These are phyloP conservation scores for Fusarium floridanum DNA, from an alignment of 2,329 filamentous ascomycete genomes.

Conservation along the genomic window DNA sequence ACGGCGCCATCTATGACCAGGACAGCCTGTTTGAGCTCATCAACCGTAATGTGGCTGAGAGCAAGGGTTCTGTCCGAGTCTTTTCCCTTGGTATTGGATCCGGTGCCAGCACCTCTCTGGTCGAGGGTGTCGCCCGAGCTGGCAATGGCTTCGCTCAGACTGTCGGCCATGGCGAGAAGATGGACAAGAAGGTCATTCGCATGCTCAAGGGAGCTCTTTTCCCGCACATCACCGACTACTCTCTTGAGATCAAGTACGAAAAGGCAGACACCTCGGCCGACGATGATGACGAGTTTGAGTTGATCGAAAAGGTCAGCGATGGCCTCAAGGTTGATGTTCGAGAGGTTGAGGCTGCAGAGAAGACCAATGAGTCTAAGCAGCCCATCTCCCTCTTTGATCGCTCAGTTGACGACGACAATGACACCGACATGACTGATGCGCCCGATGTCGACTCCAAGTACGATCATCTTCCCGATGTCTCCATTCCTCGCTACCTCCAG, in stretches of 20 bases:
- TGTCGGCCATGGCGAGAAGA: conserved; percentile 72
- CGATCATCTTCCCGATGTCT: conserved; percentile 65
- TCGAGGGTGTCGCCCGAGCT: conserved; percentile 66
- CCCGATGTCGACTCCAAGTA: conserved; percentile 52
- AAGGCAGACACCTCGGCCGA: conserved; percentile 31
- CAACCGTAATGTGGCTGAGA: conserved; percentile 54
- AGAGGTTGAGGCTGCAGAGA: conserved; percentile 6
- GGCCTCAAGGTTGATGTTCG: conserved; percentile 56
- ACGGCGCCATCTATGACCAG: conserved; percentile 67
- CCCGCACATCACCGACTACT: conserved; percentile 74
- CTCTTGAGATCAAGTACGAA: conserved; percentile 72
- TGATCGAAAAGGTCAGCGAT: conserved; percentile 70
- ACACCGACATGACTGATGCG: conserved; percentile 45
- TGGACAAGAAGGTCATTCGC: conserved; percentile 76
- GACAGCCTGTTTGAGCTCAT: conserved; percentile 60
- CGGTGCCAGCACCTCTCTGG: conserved; percentile 63
- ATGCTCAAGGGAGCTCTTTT: conserved; percentile 80
- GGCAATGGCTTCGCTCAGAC: conserved; percentile 72
- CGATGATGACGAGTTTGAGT: conserved; percentile 69
- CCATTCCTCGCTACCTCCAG: conserved; percentile 71
- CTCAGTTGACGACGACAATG: conserved; percentile 58
- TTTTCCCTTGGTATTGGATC: conserved; percentile 69
- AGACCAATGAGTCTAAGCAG: conserved; percentile 46
- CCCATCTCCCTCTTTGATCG: conserved; percentile 72
- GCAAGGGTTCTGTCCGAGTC: conserved; percentile 60